Percentiles rank a stretch among this genome's conserved stretches.
phyloP scores from a whole-genome alignment of 257 asterid species.

The Solanum appendiculatum region DNA sequence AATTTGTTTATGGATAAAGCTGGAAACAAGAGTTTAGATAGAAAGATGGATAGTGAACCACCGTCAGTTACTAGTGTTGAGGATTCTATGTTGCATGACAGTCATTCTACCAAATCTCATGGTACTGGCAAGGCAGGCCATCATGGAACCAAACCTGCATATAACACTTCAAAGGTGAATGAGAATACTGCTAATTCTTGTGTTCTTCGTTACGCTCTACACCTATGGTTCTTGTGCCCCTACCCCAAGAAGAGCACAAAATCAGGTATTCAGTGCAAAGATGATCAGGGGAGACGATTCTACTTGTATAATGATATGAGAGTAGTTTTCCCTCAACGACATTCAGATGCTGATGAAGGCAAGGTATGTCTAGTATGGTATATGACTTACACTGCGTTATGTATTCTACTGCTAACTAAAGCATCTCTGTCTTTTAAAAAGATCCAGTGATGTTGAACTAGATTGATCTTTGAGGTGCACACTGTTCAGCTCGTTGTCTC shows the following conservation, averaged over 20 bases:
- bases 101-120: constrained; percentile 14
- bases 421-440: background rate
- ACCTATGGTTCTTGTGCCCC: constrained; percentile 72
- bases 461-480: background rate
- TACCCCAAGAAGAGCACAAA: constrained; percentile 40
- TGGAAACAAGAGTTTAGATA: constrained; percentile 26
- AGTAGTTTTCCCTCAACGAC: constrained; percentile 95
- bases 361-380: constrained; percentile 46
- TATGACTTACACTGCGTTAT: background rate
- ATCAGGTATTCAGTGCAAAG: constrained; percentile 38
- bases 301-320: constrained; percentile 80
- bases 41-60: constrained; percentile 18
- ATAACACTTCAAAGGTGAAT: constrained; percentile 49
- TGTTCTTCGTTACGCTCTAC: constrained; percentile 86
- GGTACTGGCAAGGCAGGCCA: constrained; percentile 10
- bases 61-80: constrained; percentile 7
- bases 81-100: constrained; percentile 23
- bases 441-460: background rate
- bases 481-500: background rate
- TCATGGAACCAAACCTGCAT: constrained; percentile 18
- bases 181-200: constrained; percentile 41
- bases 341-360: constrained; percentile 90
- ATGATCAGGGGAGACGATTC: constrained; percentile 62
- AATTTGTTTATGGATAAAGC: constrained; percentile 51
- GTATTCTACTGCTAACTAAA: background rate